Percentiles rank a stretch among this genome's conserved stretches.
Conservation (phyloP, 805 yeast genomes). For the Teunomyces panamensis region DNA sequence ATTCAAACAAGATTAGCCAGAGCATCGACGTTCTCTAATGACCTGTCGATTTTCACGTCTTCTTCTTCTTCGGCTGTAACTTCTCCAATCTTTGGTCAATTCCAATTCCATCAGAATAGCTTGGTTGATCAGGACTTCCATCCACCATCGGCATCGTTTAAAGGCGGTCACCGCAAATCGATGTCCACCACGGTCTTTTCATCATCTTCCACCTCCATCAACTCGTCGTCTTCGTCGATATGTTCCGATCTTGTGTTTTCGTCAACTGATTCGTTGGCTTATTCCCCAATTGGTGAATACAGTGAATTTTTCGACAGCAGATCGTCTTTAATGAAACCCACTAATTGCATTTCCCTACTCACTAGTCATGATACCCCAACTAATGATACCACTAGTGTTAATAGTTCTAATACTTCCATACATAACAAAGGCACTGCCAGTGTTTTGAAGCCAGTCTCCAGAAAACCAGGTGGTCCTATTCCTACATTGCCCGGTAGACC, state of each 20-base stretch:
- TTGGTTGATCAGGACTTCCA: constrained; percentile 19
- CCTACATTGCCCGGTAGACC: constrained; percentile 4
- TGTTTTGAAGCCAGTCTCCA: constrained; percentile 8
- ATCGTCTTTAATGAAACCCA: constrained; percentile 4
- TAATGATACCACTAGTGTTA: constrained; percentile 1
- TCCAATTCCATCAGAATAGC: background rate
- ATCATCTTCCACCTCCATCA: constrained; percentile 24
- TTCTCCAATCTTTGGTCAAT: constrained; percentile 3
- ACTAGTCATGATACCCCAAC: background rate
- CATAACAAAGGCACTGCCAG: constrained; percentile 2
- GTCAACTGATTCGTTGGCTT: constrained; percentile 27
- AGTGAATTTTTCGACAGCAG: constrained; percentile 23
- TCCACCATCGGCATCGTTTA: constrained; percentile 28
- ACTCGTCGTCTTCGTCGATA: constrained; percentile 30
- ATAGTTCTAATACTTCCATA: constrained; percentile 2
- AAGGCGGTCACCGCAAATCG: constrained; percentile 14
- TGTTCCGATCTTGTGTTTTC: constrained; percentile 25
- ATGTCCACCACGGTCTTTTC: constrained; percentile 15
- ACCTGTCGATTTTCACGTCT: constrained; percentile 16
- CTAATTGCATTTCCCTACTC: background rate
- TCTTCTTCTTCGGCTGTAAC: constrained; percentile 7
- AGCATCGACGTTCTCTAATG: constrained; percentile 26
- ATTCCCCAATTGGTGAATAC: constrained; percentile 22
- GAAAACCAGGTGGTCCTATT: constrained; percentile 9
- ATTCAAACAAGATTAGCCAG: constrained; percentile 15